These are phyloP conservation scores for Calonectria multiphialidica DNA, from an alignment of 2,329 filamentous ascomycete species.

Conservation along the genomic window DNA sequence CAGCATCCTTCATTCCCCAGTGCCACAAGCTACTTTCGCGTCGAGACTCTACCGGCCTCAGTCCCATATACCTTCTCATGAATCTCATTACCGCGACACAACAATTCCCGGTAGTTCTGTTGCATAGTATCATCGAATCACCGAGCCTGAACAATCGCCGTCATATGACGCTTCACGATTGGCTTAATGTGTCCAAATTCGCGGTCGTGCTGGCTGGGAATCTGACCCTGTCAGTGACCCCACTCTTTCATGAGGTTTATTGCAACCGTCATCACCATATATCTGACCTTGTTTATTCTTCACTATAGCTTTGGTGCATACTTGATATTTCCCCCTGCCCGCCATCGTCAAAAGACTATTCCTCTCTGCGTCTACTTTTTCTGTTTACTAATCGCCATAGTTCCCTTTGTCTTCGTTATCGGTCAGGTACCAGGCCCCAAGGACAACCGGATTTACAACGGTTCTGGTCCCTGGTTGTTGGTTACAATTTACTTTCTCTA, in stretches of 20 bases:
- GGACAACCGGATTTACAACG: not conserved
- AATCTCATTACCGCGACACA: not conserved
- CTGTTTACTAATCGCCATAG: not conserved
- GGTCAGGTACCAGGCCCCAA: not conserved
- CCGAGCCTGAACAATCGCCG: not conserved
- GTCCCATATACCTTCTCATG: not conserved
- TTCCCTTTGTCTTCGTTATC: not conserved
- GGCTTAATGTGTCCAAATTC: slow-evolving; percentile 1
- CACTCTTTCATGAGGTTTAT: too few relatives aligned
- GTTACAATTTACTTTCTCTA: not conserved
- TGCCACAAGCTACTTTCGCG: not conserved
- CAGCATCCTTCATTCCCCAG: not conserved
- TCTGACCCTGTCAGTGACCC: not conserved
- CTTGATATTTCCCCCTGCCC: not conserved
- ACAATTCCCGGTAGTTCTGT: not conserved
- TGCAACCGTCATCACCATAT: too few relatives aligned
- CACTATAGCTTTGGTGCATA: not conserved
- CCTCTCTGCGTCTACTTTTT: not conserved
- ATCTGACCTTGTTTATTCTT: not conserved
- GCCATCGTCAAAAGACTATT: not conserved
- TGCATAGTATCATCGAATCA: not conserved
- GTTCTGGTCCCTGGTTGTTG: not conserved
- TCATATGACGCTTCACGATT: not conserved
- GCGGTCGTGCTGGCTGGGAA: not conserved
- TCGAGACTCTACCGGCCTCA: not conserved